Base-by-base conservation (phyloP, 164 flowering plant species). In the Dillenia suffruticosa region DNA sequence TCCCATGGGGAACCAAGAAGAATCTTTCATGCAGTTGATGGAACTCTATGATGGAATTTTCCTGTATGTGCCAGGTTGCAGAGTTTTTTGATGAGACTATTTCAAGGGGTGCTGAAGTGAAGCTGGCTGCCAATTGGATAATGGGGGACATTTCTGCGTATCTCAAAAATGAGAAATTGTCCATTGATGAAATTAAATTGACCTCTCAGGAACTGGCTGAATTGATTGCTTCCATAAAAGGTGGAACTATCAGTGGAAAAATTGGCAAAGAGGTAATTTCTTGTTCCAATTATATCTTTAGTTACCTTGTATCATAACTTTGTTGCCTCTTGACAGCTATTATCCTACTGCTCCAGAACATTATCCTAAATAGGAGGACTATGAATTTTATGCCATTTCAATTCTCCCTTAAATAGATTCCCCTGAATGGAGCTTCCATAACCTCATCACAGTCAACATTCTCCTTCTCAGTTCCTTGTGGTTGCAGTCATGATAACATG, bases 81-180 rank as follows among this genome's bases (percentile, higher is more conserved):
- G 70, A 77, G 0, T 94, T 81, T 76, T 94, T 89, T 66, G 96
- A 94, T 75, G 78, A 81, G 49, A 79, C 91, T 56, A 62, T 94
- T 72, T 75, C 72, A 64, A 79, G 74, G 67, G 95, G 92, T 68
- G 96, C 94, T 71, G 98, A 90, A 53, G 79, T 81, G 60, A 94
- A 94, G 79, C 76, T 89, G 62, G 97, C 94, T 67, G 81, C 96
- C 57, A 90, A 90, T 57, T 94, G 98, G 97, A 84, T 94, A 59
- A 90, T 94, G 97, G 84, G 96, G 57, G 97, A 94, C 73, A 83
- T 90, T 73, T 88, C 97, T 75, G 96, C 95, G 46, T 89, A 90
- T 57, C 62, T 87, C 80, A 94, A 94, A 62, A 79, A 87, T 72
- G 95, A 90, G 57, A 82, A 78, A 73, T 59, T 93, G 46, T 74